Base-by-base conservation (phyloP, 345 rosid genomes). In the Brassica cretica region DNA sequence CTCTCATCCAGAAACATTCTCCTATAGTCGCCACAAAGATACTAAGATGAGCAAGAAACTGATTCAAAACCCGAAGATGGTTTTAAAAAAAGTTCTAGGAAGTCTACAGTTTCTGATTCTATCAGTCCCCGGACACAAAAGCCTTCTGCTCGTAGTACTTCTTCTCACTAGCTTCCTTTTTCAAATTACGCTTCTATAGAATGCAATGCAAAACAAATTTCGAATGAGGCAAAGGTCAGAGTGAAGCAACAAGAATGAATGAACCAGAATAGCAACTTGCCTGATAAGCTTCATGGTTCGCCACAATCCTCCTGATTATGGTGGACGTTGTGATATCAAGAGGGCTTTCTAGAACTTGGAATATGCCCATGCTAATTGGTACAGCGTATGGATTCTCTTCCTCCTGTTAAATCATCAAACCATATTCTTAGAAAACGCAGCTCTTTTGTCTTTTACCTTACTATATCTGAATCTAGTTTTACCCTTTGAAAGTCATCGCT, bases 201-300 rank as follows among this genome's bases (percentile, higher is more conserved):
- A 18, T 4, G 15, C 75, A 41, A 25, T 25, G 29, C 29, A 25
- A 25, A 0, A 74, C 62, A 2, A 10, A 67, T 16, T 33, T 78
- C 2, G 19, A 1, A 3, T 51, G 8, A 51, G 44, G 24, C 46
- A 68, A 2, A 60, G 51, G 21, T 51, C 0, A 51, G 44, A 51
- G 19, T 51, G 27, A 3, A 3, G 14, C 71, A 81, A 9, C 35
- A 37, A 39, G 8, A 37, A 39, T 24, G 25, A 25, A 25, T 25
- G 59, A 79, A 25, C 32, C 35, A 60, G 10, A 33, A 53, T 53
- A 44, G 46, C 5, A 66, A 69, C 53, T 72, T 89, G 89, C 98
- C 89, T 44, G 67, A 81, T 90, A 94, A 55, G 91, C 92, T 35
- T 89, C 95, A 24, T 94, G 91, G 84, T 91, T 94, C 53, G 93